These are phyloP conservation scores for Trichoderma koningii DNA, from an alignment of 2,329 filamentous ascomycete genomes.

Conservation along the genomic window DNA sequence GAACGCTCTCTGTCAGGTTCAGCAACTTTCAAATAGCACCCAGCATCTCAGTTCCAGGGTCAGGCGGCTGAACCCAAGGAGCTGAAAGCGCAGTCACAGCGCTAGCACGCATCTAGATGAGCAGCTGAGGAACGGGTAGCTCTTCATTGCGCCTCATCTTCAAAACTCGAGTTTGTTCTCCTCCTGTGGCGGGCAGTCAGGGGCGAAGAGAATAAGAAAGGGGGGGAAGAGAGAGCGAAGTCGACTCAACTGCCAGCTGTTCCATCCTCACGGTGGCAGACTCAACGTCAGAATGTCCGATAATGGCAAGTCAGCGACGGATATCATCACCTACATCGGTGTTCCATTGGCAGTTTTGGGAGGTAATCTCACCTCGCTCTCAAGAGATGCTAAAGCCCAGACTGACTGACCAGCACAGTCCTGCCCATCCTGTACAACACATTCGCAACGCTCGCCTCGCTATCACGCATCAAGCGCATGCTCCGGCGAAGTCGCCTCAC, in stretches of 20 bases:
- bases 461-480: constrained; percentile 61
- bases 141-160: not conserved
- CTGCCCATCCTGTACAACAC: constrained; percentile 69
- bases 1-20: no score
- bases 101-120: constrained; percentile 12
- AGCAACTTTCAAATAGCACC: not conserved
- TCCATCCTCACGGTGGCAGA: not conserved
- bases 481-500: constrained; percentile 58
- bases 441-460: constrained; percentile 58
- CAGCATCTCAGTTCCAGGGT: not conserved
- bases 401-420: constrained; percentile 39
- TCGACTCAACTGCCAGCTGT: no score
- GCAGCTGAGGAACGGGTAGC: constrained; percentile 10
- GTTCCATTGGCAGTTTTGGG: constrained; percentile 61
- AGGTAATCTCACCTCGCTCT: constrained; percentile 28
- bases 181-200: not conserved
- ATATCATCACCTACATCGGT: constrained; percentile 59
- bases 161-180: not conserved
- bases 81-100: constrained; percentile 20
- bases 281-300: constrained; percentile 34
- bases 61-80: not conserved
- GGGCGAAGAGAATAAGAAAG: no score
- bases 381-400: not conserved
- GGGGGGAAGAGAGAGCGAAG: no score
- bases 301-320: constrained; percentile 42